Conservation (phyloP, 805 yeast species). For the Lachancea fermentati region DNA sequence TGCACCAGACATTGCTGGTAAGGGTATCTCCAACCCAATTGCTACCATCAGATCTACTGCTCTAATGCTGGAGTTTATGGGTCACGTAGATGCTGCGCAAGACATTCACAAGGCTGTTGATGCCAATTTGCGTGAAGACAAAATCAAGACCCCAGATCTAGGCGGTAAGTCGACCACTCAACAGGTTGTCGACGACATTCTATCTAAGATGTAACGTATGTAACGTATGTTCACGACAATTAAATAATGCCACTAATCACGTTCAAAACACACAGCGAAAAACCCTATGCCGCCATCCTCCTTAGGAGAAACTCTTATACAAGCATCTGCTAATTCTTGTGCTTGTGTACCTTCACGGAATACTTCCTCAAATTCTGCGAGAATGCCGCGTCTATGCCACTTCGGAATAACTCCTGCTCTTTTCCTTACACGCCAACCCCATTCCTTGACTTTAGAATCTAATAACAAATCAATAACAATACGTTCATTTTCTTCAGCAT, state of each 20-base stretch:
- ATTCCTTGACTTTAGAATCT: constrained; percentile 54
- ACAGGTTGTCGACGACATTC: constrained; percentile 79
- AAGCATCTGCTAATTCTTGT: constrained; percentile 67
- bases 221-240: constrained; percentile 1
- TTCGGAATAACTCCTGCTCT: constrained; percentile 62
- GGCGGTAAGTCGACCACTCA: constrained; percentile 88
- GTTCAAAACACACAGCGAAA: constrained; percentile 87
- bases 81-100: constrained; percentile 83
- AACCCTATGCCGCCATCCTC: constrained; percentile 99
- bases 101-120: constrained; percentile 92
- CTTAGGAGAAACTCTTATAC: constrained; percentile 79
- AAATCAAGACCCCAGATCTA: constrained; percentile 81
- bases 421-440: constrained; percentile 70
- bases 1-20: constrained; percentile 98
- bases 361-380: constrained; percentile 55
- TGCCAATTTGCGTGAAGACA: constrained; percentile 77
- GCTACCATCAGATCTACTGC: constrained; percentile 98
- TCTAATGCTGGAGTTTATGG: constrained; percentile 94
- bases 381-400: constrained; percentile 85
- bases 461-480: constrained; percentile 76
- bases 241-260: constrained; percentile 6
- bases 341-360: constrained; percentile 40
- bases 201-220: constrained; percentile 33
- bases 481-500: constrained; percentile 88
- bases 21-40: constrained; percentile 90